phyloP scores from a whole-genome alignment of 768 basidiomycete species.

The Lentinula aciculospora region DNA sequence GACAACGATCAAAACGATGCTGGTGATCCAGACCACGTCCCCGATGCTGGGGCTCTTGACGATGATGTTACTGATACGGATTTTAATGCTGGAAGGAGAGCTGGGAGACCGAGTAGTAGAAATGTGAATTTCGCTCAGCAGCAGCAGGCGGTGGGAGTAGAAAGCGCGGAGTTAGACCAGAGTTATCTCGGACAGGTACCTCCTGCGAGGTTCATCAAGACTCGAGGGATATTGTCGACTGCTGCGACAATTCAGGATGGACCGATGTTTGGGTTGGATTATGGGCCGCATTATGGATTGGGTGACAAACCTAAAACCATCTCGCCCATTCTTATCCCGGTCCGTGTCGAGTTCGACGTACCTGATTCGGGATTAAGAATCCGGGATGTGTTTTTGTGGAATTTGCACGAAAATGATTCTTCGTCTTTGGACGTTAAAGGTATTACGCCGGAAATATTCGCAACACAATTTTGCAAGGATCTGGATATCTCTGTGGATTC shows the following conservation, averaged over 20 bases:
- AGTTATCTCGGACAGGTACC: constrained; percentile 87
- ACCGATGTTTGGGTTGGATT: background rate
- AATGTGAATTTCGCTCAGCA: constrained; percentile 26
- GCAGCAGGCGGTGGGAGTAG: constrained; percentile 29
- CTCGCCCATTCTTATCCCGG: constrained; percentile 66
- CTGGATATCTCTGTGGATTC: constrained; percentile 64
- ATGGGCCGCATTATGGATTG: constrained; percentile 12
- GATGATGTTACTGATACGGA: background rate
- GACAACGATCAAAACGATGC: constrained; percentile 84
- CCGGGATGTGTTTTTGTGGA: constrained; percentile 96
- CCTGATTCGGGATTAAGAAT: constrained; percentile 70
- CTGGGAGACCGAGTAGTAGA: constrained; percentile 36
- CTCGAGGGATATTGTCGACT: constrained; percentile 51
- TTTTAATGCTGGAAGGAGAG: constrained; percentile 39
- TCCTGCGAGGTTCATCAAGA: constrained; percentile 70
- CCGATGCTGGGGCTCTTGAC: constrained; percentile 34
- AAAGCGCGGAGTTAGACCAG: constrained; percentile 70
- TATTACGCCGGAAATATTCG: constrained; percentile 82
- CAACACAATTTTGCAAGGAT: constrained; percentile 82
- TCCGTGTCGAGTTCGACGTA: constrained; percentile 93
- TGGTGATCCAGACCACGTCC: constrained; percentile 79
- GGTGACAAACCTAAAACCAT: background rate
- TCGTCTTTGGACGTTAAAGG: constrained; percentile 20
- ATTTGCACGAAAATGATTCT: constrained; percentile 64
- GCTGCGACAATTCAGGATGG: background rate